Evolutionary conservation across 2,329 filamentous ascomycete species (phyloP).

Genomic region (Colletotrichum echinochloae): DNA sequence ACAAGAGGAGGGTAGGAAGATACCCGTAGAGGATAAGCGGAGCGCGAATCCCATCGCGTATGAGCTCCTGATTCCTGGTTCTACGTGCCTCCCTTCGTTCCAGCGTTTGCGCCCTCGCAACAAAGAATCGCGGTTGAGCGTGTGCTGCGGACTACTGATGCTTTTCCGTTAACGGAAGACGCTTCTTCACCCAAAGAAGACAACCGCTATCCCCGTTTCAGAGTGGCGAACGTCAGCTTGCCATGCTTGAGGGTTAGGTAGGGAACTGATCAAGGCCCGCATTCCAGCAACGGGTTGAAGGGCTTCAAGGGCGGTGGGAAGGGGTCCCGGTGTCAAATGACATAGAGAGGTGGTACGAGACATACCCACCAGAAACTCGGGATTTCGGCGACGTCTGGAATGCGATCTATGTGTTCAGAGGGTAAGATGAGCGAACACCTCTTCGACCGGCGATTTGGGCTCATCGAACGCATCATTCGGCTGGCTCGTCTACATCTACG

Average conservation of each 20-base stretch:
- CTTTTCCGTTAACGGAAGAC: slow-evolving; percentile 14
- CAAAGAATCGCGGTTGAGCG: slow-evolving; percentile 27
- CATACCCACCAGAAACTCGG: slow-evolving; percentile 21
- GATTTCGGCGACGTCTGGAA: slow-evolving; percentile 26
- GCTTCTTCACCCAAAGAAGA: slow-evolving; percentile 20
- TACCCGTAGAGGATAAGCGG: slow-evolving; percentile 20
- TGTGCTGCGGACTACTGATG: slow-evolving; percentile 9
- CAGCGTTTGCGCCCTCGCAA: slow-evolving; percentile 36
- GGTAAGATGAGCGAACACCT: not conserved
- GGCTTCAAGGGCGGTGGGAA: slow-evolving; percentile 13
- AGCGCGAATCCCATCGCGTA: slow-evolving; percentile 23
- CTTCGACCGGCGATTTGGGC: not conserved
- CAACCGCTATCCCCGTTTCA: slow-evolving; percentile 21
- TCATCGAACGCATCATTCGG: slow-evolving; percentile 11
- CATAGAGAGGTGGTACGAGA: slow-evolving; percentile 36
- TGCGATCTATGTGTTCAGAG: not conserved
- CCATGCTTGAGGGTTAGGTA: slow-evolving; percentile 20
- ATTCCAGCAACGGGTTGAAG: slow-evolving; percentile 38
- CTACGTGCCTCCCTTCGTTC: slow-evolving; percentile 32
- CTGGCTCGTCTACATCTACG: not conserved
- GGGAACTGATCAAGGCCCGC: slow-evolving; percentile 13
- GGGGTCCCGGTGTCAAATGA: slow-evolving; percentile 16
- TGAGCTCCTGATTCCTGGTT: slow-evolving; percentile 12
- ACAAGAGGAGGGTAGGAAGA: slow-evolving; percentile 21
- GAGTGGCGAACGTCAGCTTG: slow-evolving; percentile 7